Evolutionary conservation across 306 rosid species (phyloP), one percentile per base, ranked within the genome.

Genomic region (Hippophae gyantsensis): DNA sequence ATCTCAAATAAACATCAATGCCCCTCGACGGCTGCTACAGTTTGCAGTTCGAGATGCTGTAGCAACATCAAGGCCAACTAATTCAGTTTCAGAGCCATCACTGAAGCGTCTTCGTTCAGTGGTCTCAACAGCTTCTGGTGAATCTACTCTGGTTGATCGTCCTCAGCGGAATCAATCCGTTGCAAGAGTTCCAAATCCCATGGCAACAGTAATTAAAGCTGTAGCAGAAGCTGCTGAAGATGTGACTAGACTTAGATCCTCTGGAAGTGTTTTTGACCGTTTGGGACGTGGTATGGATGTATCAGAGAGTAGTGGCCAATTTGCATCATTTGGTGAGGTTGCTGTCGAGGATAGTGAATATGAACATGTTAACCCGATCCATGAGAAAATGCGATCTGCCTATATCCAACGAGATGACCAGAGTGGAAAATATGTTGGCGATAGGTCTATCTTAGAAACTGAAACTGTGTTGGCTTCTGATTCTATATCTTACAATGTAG

Each of bases 151-250:
- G 45, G 76, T 74, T 55, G 84, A 76, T 72, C 86, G 61, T 73
- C 79, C 84, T 48, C 83, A 65, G 56, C 64, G 74, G 47, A 56
- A 71, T 53, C 86, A 76, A 63, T 75, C 83, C 56, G 70, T 78
- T 56, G 77, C 88, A 18, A 76, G 84, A 78, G 76, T 81, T 71
- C 69, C 81, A 58, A 85, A 82, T 78, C 83, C 90, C 61, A 84
- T 88, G 96, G 81, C 94, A 63, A 75, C 86, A n/a, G 90, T 88
- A 26, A 83, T 92, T 58, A 87, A 78, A 76, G 99, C 99, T 54
- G 95, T 86, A 62, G 86, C 89, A 0, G 96, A 87, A 69, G 98
- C 96, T 74, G 89, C 99, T 18, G 86, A 88, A 69, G 95, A 88
- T 73, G 95, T 82, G 57, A 67, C 61, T 41, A 82, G 84, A 76